Percentiles rank a stretch among this genome's conserved stretches.
These are phyloP conservation scores for Floccularia luteovirens DNA, from an alignment of 768 basidiomycete genomes.

Conservation along the genomic window DNA sequence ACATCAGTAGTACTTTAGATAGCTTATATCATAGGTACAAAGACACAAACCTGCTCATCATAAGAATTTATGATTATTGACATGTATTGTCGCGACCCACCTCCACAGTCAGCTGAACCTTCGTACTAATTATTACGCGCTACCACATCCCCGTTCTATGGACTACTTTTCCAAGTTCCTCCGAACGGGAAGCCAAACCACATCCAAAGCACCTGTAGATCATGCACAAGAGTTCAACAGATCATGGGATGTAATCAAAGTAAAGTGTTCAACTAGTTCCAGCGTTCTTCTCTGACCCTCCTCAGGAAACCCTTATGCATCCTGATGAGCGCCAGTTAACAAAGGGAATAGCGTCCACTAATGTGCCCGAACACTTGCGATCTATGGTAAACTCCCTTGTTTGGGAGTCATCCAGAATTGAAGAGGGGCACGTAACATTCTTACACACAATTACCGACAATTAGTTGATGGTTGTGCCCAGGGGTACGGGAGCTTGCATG, in stretches of 20 bases:
- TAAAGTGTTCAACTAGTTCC: constrained; percentile 12
- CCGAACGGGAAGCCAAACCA: constrained; percentile 30
- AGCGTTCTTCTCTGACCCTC: background rate
- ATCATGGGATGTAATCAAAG: constrained; percentile 74
- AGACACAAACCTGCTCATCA: too few relatives aligned
- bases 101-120: too few relatives aligned
- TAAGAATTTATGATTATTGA: too few relatives aligned
- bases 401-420: constrained; percentile 76
- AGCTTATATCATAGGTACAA: too few relatives aligned
- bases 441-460: constrained; percentile 1
- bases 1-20: too few relatives aligned
- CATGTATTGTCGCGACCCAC: too few relatives aligned
- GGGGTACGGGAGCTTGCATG: constrained; percentile 81
- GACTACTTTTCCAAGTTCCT: constrained; percentile 87
- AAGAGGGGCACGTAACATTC: constrained; percentile 66
- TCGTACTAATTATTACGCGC: too few relatives aligned
- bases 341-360: constrained; percentile 74
- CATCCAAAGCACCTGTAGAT: constrained; percentile 50
- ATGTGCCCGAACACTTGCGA: constrained; percentile 68
- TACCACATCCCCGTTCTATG: constrained; percentile 45
- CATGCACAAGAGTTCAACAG: constrained; percentile 66
- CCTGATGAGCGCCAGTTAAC: constrained; percentile 87
- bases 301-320: constrained; percentile 71
- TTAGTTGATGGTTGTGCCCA: constrained; percentile 27
- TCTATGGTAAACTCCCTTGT: constrained; percentile 84